Conservation (phyloP, 2,329 filamentous ascomycete species). For the Aspergillus sp. region DNA sequence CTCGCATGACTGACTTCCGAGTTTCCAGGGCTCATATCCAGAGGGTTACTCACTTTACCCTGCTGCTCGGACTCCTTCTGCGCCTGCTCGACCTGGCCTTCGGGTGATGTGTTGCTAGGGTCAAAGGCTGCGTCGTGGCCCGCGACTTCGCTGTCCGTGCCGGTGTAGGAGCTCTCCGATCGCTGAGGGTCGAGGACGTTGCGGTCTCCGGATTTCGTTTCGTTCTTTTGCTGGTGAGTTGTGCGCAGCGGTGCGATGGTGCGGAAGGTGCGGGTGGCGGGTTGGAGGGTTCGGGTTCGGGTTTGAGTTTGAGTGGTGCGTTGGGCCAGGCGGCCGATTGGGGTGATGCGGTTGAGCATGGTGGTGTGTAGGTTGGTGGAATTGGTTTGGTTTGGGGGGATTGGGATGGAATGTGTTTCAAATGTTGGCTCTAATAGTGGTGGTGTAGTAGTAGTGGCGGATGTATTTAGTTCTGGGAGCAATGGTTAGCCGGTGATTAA, state of each 20-base stretch:
- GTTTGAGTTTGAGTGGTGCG: not conserved
- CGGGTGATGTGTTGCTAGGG: conserved; percentile 66
- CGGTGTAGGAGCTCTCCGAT: conserved; percentile 69
- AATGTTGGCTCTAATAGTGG: no score
- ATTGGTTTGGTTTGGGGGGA: not conserved
- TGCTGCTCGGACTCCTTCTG: conserved; percentile 42
- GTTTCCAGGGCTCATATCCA: conserved; percentile 65
- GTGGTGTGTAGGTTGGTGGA: conserved; percentile 8
- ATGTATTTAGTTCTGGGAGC: not conserved
- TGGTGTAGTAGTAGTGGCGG: no score
- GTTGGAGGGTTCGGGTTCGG: not conserved
- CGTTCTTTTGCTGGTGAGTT: conserved; percentile 9
- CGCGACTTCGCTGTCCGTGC: conserved; percentile 62
- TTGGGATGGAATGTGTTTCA: no score
- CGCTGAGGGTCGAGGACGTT: conserved; percentile 65
- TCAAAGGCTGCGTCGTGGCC: conserved; percentile 68
- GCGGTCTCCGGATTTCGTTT: conserved; percentile 45
- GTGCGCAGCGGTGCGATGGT: conserved; percentile 3
- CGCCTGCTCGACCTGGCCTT: conserved; percentile 50
- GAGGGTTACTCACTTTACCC: conserved; percentile 49
- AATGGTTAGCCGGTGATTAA: not conserved
- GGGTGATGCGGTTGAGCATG: conserved; percentile 12
- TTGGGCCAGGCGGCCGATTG: conserved; percentile 10
- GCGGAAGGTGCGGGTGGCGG: conserved; percentile 1
- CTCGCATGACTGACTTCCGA: conserved; percentile 56